Conservation (phyloP, 108 stramenopile species). For the Cylindrotheca closterium region DNA sequence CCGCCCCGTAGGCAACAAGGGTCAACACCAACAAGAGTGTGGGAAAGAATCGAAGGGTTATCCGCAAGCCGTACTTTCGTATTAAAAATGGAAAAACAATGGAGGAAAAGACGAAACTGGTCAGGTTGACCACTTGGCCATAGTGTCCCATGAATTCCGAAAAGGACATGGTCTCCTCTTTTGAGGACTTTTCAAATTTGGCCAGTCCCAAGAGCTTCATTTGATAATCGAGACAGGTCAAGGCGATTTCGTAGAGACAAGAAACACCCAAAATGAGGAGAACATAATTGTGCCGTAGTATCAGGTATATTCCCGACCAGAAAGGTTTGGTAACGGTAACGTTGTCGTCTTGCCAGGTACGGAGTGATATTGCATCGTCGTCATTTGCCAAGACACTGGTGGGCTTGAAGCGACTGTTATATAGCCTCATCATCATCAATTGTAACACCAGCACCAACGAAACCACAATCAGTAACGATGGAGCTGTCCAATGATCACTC, state of each 20-base stretch:
- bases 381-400: constrained; percentile 19
- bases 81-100: constrained; percentile 83
- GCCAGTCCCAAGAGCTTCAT: constrained; percentile 93
- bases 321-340: constrained; percentile 39
- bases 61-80: constrained; percentile 64
- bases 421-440: constrained; percentile 41
- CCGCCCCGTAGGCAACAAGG: constrained; percentile 66
- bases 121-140: constrained; percentile 86
- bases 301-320: constrained; percentile 75
- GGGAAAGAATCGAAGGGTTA: constrained; percentile 84
- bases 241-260: constrained; percentile 91
- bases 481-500: constrained; percentile 21
- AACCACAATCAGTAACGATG: constrained; percentile 38
- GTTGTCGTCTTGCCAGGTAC: constrained; percentile 32
- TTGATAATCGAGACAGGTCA: constrained; percentile 95
- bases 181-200: constrained; percentile 39
- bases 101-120: constrained; percentile 77
- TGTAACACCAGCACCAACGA: constrained; percentile 42
- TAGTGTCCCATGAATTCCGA: constrained; percentile 89
- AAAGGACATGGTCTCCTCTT: constrained; percentile 51
- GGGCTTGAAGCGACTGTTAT: constrained; percentile 32
- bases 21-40: constrained; percentile 71
- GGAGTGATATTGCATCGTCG: constrained; percentile 29
- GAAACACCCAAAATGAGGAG: constrained; percentile 90
- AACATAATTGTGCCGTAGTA: constrained; percentile 87